Evolutionary conservation across 495 filamentous ascomycete genomes (phyloP), one percentile per base, ranked within the genome.

Genomic region (Xylaria flabelliformis): DNA sequence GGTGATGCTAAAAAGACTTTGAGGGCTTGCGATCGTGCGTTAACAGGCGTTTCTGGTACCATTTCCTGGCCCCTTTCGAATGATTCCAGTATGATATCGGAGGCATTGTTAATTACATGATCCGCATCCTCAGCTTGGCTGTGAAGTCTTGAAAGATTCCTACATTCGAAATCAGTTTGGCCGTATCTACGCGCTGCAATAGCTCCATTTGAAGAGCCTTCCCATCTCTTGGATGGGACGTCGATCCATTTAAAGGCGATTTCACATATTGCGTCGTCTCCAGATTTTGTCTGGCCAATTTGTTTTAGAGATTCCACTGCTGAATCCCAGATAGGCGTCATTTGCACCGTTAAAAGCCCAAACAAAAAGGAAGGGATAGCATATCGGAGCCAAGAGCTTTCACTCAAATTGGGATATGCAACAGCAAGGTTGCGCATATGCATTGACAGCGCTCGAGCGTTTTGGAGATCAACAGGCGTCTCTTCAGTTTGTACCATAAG

Each of bases 301-400:
- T 90, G 86, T 74, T 92, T 91, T 77, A 99, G 80, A 19, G 91
- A 90, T 32, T 88, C 86, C 42, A 90, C 88, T 19, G 92, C 90
- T 73, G 97, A 93, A 73, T 97, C 93, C 92, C 94, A 97, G 26
- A 95, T 80, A 19, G 92, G 93, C 6, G 94, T 85, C 68, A 97
- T 83, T 72, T 91, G 92, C 63, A 95, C 90, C 4, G 94, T 96
- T 67, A 97, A 88, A 74, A 98, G 88, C 53, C 95, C 95, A 78
- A 98, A 98, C 75, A 92, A 91, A 74, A 94, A 98, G 17, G 90
- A 84, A 1, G 94, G 92, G 39, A 98, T 86, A 7, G 95, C 85
- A 73, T 84, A 85, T 41, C 88, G 82, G 75, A 97, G 84, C 90
- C 91, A 94, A 15, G 85, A 86, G 62, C 86, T 85, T 76, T 73